Base-by-base conservation (phyloP, 75 land plant species). In the Pseudotsuga menziesii region DNA sequence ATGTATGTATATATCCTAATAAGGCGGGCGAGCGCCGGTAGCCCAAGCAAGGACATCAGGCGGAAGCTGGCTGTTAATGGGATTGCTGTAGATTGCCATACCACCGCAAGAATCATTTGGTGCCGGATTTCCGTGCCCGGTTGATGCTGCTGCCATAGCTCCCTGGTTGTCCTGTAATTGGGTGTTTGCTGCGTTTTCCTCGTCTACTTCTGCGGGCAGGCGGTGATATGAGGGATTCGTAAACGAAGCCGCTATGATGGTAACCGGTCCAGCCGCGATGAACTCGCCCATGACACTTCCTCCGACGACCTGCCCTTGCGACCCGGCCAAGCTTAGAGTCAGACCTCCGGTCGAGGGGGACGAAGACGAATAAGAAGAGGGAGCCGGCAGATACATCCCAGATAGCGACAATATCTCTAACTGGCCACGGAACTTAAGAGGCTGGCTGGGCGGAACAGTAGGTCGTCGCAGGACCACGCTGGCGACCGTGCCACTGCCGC, bases 391-490 rank as follows among this genome's bases (percentile, higher is more conserved):
- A 72, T 39, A 69, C 54, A 44, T 69, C 3, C 72, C 98, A 48
- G 92, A 83, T 74, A 96, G 73, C 2, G 98, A 96, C 74, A 93
- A 78, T 56, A 95, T 89, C 64, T 95, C 94, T 76, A 93, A 95
- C n/a, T 92, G 82, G 9, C 98, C 98, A 72, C 91, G 94, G 83
- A 95, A 91, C 39, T 89, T 90, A 44, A 93, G 84, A n/a, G 94
- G 89, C 56, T 87, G 76, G 66, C 85, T 78, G 56, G 89, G 80
- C 13, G 89, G 80, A 1, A 86, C 39, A 5, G 89, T 69, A 4
- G 95, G 92, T 78, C 93, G 97, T 12, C 92, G 94, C n/a, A 96
- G 85, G 13, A 92, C 85, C 32, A 96, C 97, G 83, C 91, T 88
- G 44, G 92, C 82, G 7, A 96, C 98, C 48, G 89, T 70, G 19